Conservation (phyloP, 1,284 basidiomycete species). For the Ustilago xerochloae region DNA sequence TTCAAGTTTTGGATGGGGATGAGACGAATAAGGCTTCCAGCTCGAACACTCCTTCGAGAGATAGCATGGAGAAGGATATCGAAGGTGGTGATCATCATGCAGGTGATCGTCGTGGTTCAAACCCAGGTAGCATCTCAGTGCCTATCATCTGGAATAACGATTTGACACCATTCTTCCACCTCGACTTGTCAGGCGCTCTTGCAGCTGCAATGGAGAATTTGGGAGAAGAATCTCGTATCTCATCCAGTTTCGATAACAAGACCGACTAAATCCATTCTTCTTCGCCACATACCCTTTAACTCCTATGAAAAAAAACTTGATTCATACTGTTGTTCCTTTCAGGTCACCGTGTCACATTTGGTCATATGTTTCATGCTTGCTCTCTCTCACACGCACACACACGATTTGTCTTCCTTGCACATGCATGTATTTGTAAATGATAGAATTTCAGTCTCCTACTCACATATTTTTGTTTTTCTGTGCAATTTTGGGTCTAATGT, state of each 20-base stretch:
- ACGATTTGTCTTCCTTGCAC: background rate
- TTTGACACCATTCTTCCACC: slow-evolving; percentile 84
- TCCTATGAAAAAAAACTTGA: background rate
- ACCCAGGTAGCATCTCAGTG: slow-evolving; percentile 46
- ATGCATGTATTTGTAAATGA: slow-evolving; percentile 13
- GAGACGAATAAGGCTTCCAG: background rate
- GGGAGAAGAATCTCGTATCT: slow-evolving; percentile 24
- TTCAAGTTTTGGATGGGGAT: slow-evolving; percentile 16
- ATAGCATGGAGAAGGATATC: slow-evolving; percentile 34
- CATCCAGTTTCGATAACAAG: slow-evolving; percentile 26
- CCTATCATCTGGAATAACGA: slow-evolving; percentile 68
- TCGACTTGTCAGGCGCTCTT: slow-evolving; percentile 81
- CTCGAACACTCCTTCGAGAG: slow-evolving; percentile 7
- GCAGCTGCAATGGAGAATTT: slow-evolving; percentile 72
- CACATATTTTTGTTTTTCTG: background rate
- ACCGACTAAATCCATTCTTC: background rate
- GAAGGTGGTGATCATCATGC: slow-evolving; percentile 9
- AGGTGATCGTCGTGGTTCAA: slow-evolving; percentile 3
- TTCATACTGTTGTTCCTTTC: background rate
- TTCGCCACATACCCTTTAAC: no score
- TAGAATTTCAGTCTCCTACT: background rate
- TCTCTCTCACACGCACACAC: background rate
- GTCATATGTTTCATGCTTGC: background rate
- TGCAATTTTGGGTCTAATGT: background rate
- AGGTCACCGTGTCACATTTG: background rate